Percentiles rank a stretch among this genome's conserved stretches.
These are phyloP conservation scores for Tricholoma bakamatsutake DNA, from an alignment of 768 basidiomycete genomes.

Conservation along the genomic window DNA sequence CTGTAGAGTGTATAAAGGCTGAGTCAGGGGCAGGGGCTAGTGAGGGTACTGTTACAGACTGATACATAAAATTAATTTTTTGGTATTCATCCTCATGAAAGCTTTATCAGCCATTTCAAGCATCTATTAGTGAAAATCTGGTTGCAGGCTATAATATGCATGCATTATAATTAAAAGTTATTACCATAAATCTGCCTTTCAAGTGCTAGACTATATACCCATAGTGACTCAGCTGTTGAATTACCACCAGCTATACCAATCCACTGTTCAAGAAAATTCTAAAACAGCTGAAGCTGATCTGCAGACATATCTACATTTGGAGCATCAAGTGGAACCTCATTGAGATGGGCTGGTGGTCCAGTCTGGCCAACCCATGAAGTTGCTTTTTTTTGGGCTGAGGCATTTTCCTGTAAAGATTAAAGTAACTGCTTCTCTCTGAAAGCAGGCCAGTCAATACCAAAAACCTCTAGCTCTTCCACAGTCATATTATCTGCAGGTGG, in stretches of 20 bases:
- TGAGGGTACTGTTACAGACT: neutral
- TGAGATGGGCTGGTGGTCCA: neutral
- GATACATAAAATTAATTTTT: neutral
- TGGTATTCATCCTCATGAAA: neutral
- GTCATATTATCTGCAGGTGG: too few species aligned
- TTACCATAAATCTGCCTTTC: too few species aligned
- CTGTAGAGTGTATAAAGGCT: too few species aligned
- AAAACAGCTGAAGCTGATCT: neutral
- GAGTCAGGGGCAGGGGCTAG: neutral
- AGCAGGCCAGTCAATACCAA: conserved; percentile 25
- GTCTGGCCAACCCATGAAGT: neutral
- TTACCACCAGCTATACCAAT: neutral
- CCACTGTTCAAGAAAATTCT: neutral
- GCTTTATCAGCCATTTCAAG: too few species aligned
- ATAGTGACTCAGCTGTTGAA: neutral
- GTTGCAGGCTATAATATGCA: too few species aligned
- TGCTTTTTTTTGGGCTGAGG: neutral
- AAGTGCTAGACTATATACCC: too few species aligned
- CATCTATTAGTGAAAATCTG: neutral
- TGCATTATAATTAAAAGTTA: too few species aligned
- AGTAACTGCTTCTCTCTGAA: conserved; percentile 9
- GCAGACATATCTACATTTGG: neutral
- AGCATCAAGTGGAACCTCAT: too few species aligned
- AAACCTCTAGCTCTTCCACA: conserved; percentile 18
- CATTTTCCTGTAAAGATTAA: neutral